Evolutionary conservation across 345 rosid genomes (phyloP).

Genomic region (Atalantia buxifolia): DNA sequence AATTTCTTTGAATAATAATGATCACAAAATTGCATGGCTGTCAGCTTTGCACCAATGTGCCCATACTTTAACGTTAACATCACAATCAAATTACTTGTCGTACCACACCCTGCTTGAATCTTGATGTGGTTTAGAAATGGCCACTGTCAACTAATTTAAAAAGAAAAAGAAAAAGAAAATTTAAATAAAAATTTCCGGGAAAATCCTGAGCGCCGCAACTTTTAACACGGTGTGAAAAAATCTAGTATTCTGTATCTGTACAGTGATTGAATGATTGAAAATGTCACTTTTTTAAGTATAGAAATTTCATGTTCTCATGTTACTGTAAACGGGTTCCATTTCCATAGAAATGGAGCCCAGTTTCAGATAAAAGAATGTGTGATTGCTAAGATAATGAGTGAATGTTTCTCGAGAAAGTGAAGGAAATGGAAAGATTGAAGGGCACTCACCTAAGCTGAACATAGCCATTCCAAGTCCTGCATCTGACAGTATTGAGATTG

Average conservation of each 20-base stretch:
- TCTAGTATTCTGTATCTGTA: not conserved
- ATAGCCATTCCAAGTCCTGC: slow-evolving; percentile 99
- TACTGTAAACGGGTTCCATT: not conserved
- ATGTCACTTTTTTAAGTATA: not conserved
- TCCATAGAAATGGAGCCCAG: slow-evolving; percentile 6
- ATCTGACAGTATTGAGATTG: slow-evolving; percentile 92
- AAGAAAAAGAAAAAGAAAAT: not conserved
- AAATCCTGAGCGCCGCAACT: not conserved
- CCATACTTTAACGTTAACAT: slow-evolving; percentile 1
- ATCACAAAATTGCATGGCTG: slow-evolving; percentile 17
- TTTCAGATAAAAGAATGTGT: not conserved
- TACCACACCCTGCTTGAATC: slow-evolving; percentile 8
- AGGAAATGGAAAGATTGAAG: not conserved
- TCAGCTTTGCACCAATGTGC: slow-evolving; percentile 14
- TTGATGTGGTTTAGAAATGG: slow-evolving; percentile 5
- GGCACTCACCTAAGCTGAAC: slow-evolving; percentile 89
- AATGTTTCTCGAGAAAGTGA: not conserved
- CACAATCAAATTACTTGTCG: slow-evolving; percentile 10
- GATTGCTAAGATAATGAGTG: not conserved
- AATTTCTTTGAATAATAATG: not conserved
- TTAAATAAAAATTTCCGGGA: not conserved
- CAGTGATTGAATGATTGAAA: not conserved
- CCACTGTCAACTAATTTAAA: not conserved
- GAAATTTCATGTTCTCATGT: not conserved
- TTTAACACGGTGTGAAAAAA: not conserved